Percentiles rank a stretch among this genome's conserved stretches.
These are phyloP conservation scores for Aspergillus diversus DNA, from an alignment of 495 filamentous ascomycete genomes.

Conservation along the genomic window DNA sequence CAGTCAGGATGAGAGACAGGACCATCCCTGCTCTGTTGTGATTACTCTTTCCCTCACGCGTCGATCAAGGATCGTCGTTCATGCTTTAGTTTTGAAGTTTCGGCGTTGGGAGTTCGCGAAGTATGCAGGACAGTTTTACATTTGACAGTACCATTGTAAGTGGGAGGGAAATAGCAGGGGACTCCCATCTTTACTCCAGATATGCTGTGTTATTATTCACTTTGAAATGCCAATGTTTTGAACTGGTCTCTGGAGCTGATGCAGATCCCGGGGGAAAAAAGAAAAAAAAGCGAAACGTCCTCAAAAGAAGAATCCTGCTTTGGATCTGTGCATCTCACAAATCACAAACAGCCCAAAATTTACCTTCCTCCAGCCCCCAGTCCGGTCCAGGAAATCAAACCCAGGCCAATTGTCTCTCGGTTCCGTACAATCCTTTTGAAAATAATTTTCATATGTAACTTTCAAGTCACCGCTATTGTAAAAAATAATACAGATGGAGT, in stretches of 20 bases:
- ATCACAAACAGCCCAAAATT: not conserved
- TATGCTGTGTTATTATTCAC: not conserved
- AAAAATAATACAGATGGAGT: not conserved
- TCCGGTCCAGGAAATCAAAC: slow-evolving; percentile 1
- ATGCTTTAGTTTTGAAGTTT: slow-evolving; percentile 6
- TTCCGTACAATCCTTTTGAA: too few species aligned
- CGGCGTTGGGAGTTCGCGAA: not conserved
- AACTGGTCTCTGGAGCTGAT: not conserved
- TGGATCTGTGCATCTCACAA: slow-evolving; percentile 3
- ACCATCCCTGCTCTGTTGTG: slow-evolving; percentile 12
- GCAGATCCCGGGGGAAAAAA: not conserved
- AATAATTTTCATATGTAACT: not conserved
- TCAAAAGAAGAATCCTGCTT: not conserved
- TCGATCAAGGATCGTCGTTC: slow-evolving; percentile 36
- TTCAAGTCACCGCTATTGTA: not conserved
- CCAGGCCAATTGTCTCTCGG: too few species aligned
- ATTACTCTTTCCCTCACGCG: slow-evolving; percentile 28
- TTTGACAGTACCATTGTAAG: not conserved
- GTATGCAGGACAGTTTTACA: slow-evolving; percentile 3
- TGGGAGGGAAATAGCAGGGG: slow-evolving; percentile 3
- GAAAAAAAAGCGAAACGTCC: not conserved
- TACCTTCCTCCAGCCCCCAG: too few species aligned
- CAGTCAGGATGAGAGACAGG: not conserved
- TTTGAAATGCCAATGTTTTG: not conserved
- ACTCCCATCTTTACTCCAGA: not conserved